A percentile compares a stretch with the other conserved stretches of the same genome.
Conservation (phyloP, 768 basidiomycete species). For the Plicaturopsis crispa region DNA sequence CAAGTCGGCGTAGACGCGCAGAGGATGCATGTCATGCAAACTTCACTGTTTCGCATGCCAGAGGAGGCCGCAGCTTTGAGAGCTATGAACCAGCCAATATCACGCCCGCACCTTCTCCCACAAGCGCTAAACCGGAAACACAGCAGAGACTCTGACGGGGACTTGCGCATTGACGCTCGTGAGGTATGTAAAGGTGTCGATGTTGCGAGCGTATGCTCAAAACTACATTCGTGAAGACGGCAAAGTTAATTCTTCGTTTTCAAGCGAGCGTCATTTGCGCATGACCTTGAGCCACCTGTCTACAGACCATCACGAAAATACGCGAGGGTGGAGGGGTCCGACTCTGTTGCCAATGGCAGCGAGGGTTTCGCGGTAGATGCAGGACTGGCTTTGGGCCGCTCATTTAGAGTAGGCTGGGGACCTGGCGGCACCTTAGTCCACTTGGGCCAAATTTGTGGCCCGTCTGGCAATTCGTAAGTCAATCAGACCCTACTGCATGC, state of each 20-base stretch:
- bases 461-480: constrained; percentile 45
- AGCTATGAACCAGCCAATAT: constrained; percentile 36
- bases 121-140: constrained; percentile 55
- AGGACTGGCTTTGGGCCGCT: constrained; percentile 78
- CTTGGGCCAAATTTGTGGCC: constrained; percentile 65
- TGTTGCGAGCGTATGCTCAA: background rate
- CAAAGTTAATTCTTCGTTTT: too few species aligned
- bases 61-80: constrained; percentile 65
- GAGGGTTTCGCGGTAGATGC: constrained; percentile 73
- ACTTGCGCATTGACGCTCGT: constrained; percentile 53
- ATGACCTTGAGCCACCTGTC: constrained; percentile 57
- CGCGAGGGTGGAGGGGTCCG: constrained; percentile 60
- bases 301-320: constrained; percentile 78
- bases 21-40: constrained; percentile 91
- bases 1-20: constrained; percentile 76
- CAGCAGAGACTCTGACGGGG: constrained; percentile 72
- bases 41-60: constrained; percentile 72
- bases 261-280: constrained; percentile 76
- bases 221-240: too few species aligned
- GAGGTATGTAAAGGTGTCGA: constrained; percentile 36
- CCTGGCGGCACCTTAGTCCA: constrained; percentile 71
- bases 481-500: background rate
- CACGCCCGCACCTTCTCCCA: constrained; percentile 25
- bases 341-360: constrained; percentile 54
- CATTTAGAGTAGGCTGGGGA: constrained; percentile 90